These are phyloP conservation scores for Suhomyces emberorum DNA, from an alignment of 805 yeast genomes.

Conservation along the genomic window DNA sequence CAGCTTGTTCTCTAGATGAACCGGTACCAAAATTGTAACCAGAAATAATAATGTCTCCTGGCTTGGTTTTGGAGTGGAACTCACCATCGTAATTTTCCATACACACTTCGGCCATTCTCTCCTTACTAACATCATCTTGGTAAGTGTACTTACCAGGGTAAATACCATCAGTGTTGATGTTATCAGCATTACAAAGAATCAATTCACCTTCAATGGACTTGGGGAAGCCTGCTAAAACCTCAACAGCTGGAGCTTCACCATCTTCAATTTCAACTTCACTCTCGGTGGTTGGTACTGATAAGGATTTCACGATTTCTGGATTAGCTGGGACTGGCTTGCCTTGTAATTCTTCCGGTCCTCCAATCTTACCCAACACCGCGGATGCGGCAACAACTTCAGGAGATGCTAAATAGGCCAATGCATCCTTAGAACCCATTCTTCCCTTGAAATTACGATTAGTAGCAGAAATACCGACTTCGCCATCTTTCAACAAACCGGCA, in stretches of 20 bases:
- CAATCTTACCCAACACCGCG: slow-evolving; percentile 92
- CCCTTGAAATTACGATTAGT: slow-evolving; percentile 99
- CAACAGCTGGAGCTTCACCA: slow-evolving; percentile 45
- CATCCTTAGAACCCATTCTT: slow-evolving; percentile 97
- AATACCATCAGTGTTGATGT: slow-evolving; percentile 96
- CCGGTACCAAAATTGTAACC: slow-evolving; percentile 99
- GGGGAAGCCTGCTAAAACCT: slow-evolving; percentile 89
- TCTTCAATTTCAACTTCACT: slow-evolving; percentile 29
- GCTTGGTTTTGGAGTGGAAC: slow-evolving; percentile 72
- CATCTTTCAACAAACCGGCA: slow-evolving; percentile 86
- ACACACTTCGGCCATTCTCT: slow-evolving; percentile 97
- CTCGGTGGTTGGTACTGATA: slow-evolving; percentile 26
- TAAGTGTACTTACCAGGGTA: slow-evolving; percentile 99
- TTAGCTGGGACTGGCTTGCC: slow-evolving; percentile 50
- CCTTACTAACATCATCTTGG: slow-evolving; percentile 93
- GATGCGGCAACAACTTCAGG: slow-evolving; percentile 99
- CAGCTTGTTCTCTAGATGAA: slow-evolving; percentile 98
- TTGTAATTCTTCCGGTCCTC: slow-evolving; percentile 80
- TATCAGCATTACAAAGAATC: slow-evolving; percentile 94
- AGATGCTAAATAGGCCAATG: slow-evolving; percentile 91
- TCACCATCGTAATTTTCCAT: slow-evolving; percentile 98
- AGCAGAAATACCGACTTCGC: slow-evolving; percentile 97
- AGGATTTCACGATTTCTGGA: slow-evolving; percentile 46
- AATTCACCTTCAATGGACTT: slow-evolving; percentile 84
- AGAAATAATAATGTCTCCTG: slow-evolving; percentile 86